Evolutionary conservation across 2,329 filamentous ascomycete species (phyloP).

Genomic region (Lasiodiplodia sp.): DNA sequence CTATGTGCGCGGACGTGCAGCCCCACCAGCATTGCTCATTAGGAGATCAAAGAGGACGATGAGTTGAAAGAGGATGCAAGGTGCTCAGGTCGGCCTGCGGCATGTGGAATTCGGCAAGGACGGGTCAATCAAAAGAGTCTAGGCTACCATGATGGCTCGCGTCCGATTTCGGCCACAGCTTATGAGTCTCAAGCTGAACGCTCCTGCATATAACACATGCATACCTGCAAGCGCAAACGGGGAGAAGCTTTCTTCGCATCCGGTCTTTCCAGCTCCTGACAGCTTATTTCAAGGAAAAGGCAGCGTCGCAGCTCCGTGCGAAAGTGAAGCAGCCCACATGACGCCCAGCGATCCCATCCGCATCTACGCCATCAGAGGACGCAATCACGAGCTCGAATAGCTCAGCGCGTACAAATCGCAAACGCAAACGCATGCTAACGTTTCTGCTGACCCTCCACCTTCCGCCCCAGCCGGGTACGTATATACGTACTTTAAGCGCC

Average conservation of each 20-base stretch:
- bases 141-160: background rate
- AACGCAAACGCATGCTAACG: background rate
- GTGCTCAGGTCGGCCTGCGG: background rate
- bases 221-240: background rate
- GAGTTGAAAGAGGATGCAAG: background rate
- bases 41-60: background rate
- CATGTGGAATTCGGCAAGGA: background rate
- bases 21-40: background rate
- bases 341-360: background rate
- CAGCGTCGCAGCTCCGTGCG: background rate
- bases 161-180: background rate
- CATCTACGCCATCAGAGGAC: background rate
- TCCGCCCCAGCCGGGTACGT: no score
- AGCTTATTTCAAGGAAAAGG: background rate
- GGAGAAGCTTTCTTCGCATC: background rate
- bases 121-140: background rate
- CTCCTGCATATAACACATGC: background rate
- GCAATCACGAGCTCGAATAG: background rate
- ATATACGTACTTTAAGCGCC: background rate
- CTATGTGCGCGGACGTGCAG: background rate
- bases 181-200: background rate
- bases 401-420: background rate
- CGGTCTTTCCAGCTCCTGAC: background rate
- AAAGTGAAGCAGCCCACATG: background rate
- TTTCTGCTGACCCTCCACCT: no score